Evolutionary conservation across 2,329 filamentous ascomycete genomes (phyloP).

Genomic region (Xylariaceae sp.): DNA sequence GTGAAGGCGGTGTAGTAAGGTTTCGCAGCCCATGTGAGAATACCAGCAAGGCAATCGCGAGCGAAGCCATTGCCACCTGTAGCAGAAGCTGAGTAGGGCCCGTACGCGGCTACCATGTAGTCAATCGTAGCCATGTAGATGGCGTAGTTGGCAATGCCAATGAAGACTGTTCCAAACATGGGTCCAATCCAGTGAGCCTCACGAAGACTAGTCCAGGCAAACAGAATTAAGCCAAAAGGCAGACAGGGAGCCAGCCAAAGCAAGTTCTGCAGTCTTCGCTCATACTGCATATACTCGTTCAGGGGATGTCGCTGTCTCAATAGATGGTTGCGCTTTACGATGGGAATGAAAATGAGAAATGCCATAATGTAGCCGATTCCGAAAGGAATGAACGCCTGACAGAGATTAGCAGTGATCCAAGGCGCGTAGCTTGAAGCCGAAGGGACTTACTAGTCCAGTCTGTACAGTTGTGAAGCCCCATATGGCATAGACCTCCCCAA

Average conservation of each 20-base stretch:
- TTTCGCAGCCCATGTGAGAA: constrained; percentile 56
- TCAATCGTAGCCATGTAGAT: constrained; percentile 66
- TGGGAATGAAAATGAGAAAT: constrained; percentile 51
- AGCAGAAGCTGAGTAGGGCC: constrained; percentile 60
- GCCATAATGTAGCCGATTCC: constrained; percentile 53
- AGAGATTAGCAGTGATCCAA: too few species aligned
- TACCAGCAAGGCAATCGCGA: constrained; percentile 60
- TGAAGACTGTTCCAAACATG: constrained; percentile 54
- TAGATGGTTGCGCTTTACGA: constrained; percentile 34
- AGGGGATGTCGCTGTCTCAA: constrained; percentile 35
- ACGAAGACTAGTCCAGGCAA: constrained; percentile 55
- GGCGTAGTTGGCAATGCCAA: constrained; percentile 59
- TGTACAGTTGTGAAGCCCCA: constrained; percentile 48
- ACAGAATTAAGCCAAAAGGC: constrained; percentile 58
- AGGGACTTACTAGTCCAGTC: constrained; percentile 21
- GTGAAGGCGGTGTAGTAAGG: constrained; percentile 47
- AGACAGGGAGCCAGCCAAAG: constrained; percentile 56
- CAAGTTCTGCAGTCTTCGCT: constrained; percentile 57
- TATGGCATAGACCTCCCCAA: constrained; percentile 53
- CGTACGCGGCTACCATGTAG: constrained; percentile 65
- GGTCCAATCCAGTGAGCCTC: constrained; percentile 57
- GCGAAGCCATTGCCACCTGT: constrained; percentile 65
- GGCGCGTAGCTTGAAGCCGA: background rate
- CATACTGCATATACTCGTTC: constrained; percentile 56
- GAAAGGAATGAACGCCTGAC: constrained; percentile 40